Percentiles rank a stretch among this genome's conserved stretches.
Conservation (phyloP, 257 asterid species). For the Agastache rugosa region DNA sequence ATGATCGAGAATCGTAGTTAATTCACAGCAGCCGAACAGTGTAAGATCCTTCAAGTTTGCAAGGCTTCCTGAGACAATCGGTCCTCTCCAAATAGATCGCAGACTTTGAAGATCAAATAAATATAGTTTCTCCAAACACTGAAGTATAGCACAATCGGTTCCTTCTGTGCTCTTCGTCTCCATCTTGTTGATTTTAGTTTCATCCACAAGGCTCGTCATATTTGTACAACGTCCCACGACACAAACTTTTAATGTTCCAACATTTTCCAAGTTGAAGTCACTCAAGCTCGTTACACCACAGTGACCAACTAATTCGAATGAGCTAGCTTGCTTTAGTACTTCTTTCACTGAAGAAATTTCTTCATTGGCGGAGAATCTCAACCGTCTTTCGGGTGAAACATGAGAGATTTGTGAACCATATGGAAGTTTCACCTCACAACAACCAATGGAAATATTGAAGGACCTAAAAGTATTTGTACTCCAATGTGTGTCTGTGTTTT, state of each 20-base stretch:
- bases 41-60: constrained; percentile 31
- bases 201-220: background rate
- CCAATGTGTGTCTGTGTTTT: constrained; percentile 10
- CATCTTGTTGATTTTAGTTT: no score
- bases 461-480: constrained; percentile 23
- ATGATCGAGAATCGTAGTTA: constrained; percentile 14
- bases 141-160: background rate
- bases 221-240: background rate
- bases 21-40: constrained; percentile 16
- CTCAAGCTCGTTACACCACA: constrained; percentile 10
- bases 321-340: constrained; percentile 28
- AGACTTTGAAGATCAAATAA: constrained; percentile 18
- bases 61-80: constrained; percentile 6
- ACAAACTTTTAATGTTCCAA: constrained; percentile 19
- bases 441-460: constrained; percentile 31
- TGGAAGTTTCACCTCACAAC: constrained; percentile 8
- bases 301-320: constrained; percentile 33
- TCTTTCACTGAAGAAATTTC: constrained; percentile 14
- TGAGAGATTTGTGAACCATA: constrained; percentile 12
- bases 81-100: constrained; percentile 24
- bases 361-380: constrained; percentile 17
- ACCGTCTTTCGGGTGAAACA: background rate
- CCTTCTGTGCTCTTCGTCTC: no score
- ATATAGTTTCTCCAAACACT: constrained; percentile 31
- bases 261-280: constrained; percentile 26